These are phyloP conservation scores for Xylaria arbuscula DNA, from an alignment of 2,329 filamentous ascomycete genomes.

Conservation along the genomic window DNA sequence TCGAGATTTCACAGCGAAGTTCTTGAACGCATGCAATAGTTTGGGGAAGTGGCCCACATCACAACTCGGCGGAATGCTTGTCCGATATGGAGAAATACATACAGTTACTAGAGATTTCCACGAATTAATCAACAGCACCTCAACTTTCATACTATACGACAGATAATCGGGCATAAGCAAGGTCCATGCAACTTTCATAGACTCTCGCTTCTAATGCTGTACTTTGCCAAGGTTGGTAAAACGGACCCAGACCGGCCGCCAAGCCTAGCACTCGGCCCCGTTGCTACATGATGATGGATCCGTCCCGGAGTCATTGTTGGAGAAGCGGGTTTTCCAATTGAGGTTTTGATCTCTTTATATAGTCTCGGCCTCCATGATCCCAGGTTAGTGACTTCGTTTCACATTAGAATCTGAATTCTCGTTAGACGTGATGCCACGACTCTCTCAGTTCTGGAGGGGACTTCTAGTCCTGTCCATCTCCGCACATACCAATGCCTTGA, in stretches of 20 bases:
- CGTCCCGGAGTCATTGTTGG: background rate
- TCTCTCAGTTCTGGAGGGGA: conserved; percentile 12
- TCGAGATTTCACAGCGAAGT: background rate
- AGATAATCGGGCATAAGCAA: background rate
- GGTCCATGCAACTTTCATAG: background rate
- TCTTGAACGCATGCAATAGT: background rate
- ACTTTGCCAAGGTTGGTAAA: conserved; percentile 15
- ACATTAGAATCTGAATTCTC: background rate
- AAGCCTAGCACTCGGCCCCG: conserved; percentile 12
- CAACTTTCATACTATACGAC: background rate
- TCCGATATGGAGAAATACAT: conserved; percentile 25
- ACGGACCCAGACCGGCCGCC: conserved; percentile 22
- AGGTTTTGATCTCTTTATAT: background rate
- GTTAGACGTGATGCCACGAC: conserved; percentile 4
- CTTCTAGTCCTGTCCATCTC: conserved; percentile 11
- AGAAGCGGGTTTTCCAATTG: background rate
- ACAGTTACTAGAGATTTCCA: conserved; percentile 22
- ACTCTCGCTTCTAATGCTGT: conserved; percentile 2
- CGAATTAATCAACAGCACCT: conserved; percentile 17
- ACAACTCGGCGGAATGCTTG: conserved; percentile 25
- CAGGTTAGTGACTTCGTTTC: background rate
- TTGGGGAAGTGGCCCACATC: conserved; percentile 9
- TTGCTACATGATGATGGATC: background rate
- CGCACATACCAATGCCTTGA: background rate
- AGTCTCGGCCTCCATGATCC: background rate